Evolutionary conservation across 352 stramenopile species (phyloP).

Genomic region (Phytopythium aichiense): DNA sequence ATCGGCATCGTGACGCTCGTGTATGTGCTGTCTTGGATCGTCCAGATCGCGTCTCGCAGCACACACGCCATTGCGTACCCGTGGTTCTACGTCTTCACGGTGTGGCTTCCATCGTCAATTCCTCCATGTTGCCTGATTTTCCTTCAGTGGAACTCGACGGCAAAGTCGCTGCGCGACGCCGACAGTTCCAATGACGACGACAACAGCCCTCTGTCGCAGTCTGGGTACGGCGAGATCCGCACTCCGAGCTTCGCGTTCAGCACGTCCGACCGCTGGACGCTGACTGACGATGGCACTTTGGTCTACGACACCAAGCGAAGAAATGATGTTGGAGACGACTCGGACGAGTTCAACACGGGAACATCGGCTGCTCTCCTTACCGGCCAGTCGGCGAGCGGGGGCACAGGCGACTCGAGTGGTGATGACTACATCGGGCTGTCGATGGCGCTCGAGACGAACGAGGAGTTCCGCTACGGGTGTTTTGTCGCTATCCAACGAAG

Average conservation of each 20-base stretch:
- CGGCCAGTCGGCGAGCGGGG: constrained; percentile 1
- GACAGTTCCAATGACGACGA: constrained; percentile 30
- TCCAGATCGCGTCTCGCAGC: constrained; percentile 72
- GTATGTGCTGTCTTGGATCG: constrained; percentile 80
- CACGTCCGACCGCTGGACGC: constrained; percentile 46
- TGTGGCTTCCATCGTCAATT: constrained; percentile 84
- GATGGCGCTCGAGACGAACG: constrained; percentile 81
- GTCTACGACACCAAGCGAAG: constrained; percentile 25
- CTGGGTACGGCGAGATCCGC: constrained; percentile 65
- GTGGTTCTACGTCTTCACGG: constrained; percentile 89
- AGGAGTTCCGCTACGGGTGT: constrained; percentile 65
- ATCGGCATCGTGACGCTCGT: constrained; percentile 83
- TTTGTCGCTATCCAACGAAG: constrained; percentile 79
- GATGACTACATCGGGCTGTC: constrained; percentile 78
- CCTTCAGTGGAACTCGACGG: constrained; percentile 84
- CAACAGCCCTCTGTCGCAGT: constrained; percentile 49
- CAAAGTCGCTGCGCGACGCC: constrained; percentile 73
- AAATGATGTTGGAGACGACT: constrained; percentile 27
- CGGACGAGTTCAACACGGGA: constrained; percentile 9
- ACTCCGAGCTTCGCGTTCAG: constrained; percentile 80
- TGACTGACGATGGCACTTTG: constrained; percentile 32
- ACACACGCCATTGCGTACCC: constrained; percentile 67
- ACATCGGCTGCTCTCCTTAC: background rate
- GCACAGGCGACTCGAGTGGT: background rate
- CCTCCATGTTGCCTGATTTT: constrained; percentile 85